Conservation (phyloP, 345 rosid genomes). For the Eutrema heterophyllum region DNA sequence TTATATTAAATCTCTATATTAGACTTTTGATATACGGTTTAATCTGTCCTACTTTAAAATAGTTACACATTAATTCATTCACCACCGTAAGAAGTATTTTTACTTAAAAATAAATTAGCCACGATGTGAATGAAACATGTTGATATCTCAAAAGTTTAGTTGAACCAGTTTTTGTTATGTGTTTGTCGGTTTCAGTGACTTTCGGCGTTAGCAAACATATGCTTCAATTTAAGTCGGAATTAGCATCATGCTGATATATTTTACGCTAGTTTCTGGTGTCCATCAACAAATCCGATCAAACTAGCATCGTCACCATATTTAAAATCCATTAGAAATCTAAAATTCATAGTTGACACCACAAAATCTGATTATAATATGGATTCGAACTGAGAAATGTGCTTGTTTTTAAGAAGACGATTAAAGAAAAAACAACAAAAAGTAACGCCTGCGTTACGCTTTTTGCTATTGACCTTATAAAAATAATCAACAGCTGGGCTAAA, state of each 20-base stretch:
- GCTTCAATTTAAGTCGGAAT: background rate
- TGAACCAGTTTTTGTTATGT: background rate
- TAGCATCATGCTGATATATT: background rate
- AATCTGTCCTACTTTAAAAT: background rate
- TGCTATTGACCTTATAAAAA: background rate
- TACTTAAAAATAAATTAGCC: background rate
- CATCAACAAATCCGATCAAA: background rate
- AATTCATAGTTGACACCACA: background rate
- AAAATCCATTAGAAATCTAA: background rate
- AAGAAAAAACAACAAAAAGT: background rate
- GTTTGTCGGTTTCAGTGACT: background rate
- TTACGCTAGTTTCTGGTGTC: background rate
- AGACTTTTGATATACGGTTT: conserved; percentile 15
- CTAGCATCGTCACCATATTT: no score
- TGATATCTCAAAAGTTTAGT: background rate
- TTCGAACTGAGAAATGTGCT: background rate
- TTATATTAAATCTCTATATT: conserved; percentile 6
- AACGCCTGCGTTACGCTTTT: background rate
- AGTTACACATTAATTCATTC: conserved; percentile 9
- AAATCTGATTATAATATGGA: background rate
- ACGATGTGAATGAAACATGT: background rate
- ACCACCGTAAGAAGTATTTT: background rate
- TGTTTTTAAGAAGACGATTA: background rate
- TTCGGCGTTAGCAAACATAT: background rate
- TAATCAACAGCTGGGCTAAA: background rate